These are phyloP conservation scores for Excoecaria agallocha DNA, from an alignment of 345 rosid genomes.

Conservation along the genomic window DNA sequence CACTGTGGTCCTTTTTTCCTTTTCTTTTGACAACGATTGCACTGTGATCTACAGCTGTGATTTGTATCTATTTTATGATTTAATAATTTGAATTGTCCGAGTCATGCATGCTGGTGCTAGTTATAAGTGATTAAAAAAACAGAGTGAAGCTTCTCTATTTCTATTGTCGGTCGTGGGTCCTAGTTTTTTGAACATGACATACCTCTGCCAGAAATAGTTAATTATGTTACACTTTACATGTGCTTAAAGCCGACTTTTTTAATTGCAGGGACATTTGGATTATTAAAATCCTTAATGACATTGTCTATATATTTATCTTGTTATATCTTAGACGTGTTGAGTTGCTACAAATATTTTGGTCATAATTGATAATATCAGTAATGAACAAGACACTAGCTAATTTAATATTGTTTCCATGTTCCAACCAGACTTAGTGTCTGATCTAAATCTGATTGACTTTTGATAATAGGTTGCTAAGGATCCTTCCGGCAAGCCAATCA, in stretches of 20 bases:
- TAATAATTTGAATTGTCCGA: neutral
- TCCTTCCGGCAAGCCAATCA: conserved; percentile 72
- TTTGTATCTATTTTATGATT: neutral
- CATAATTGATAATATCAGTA: neutral
- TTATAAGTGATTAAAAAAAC: no score
- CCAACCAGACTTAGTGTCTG: neutral
- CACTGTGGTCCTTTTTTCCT: neutral
- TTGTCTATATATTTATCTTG: neutral
- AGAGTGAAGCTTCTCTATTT: neutral
- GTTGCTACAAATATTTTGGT: neutral
- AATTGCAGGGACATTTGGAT: neutral
- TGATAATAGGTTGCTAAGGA: conserved; percentile 77
- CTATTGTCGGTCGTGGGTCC: conserved; percentile 4
- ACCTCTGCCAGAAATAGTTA: no score
- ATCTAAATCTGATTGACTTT: neutral
- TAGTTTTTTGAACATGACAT: no score
- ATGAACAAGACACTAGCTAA: no score
- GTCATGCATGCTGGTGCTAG: neutral
- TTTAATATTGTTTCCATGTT: neutral
- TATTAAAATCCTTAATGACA: neutral
- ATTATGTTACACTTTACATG: neutral
- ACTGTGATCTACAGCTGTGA: conserved; percentile 18
- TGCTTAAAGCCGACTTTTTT: neutral
- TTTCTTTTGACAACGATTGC: neutral
- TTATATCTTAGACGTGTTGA: neutral